Evolutionary conservation across 768 basidiomycete genomes (phyloP), one percentile per base, ranked within the genome.

Genomic region (Suillus subalutaceus): DNA sequence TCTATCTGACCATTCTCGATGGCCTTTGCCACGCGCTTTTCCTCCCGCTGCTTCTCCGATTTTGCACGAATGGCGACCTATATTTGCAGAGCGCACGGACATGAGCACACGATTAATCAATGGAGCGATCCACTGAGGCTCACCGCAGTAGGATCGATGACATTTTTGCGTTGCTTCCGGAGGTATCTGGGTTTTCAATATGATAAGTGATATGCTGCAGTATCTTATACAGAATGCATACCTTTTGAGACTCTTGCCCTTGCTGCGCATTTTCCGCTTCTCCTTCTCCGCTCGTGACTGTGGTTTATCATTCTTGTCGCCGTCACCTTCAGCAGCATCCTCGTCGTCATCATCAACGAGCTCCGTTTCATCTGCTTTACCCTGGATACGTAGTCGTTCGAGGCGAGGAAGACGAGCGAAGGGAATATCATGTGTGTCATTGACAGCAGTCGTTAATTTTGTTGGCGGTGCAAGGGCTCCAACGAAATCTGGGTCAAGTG

Each of bases 151-250:
- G 94, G 93, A 75, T 98, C 96, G 68, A 98, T 87, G 58, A 98
- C 93, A 72, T 98, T 97, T 83, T 96, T 95, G 75, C 94, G 88
- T 78, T 97, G 92, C 81, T 96, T 97, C 72, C 93, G 85, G 68
- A 97, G 77, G 76, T 88, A 92, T 56, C 85, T 87, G 61, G 35
- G 16, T 59, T 59, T 59, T 6, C 16, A 9, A 35, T 18, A 23
- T 52, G 62, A 61, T 18, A 13, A 30, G 41, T n/a, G 38, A 48
- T 7, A 53, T 40, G 15, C 15, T 23, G 20, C 26, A 26, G 10
- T 59, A 4, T 59, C 23, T 10, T 9, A 16, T 26, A 30, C 16
- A 0, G 7, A 2, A 4, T 37, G 72, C 73, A 72, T 72, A 88
- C 82, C 94, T 83, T 77, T 95, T 97, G 74, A 96, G 74, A 75